phyloP scores from a whole-genome alignment of 2,329 filamentous ascomycete species.

The Phyllosticta citrichinensis region DNA sequence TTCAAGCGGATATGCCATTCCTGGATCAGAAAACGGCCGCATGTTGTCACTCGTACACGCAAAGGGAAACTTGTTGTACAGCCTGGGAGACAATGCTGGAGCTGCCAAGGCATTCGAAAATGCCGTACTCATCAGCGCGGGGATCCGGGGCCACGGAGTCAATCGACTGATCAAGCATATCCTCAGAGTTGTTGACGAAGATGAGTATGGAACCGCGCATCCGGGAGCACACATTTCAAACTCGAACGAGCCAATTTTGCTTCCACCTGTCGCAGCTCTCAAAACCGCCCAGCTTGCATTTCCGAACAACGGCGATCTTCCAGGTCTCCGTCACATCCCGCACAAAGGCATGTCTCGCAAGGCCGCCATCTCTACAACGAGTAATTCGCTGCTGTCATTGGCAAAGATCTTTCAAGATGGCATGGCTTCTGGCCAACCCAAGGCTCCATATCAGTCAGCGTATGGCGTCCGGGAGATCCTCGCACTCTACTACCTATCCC shows the following conservation, averaged over 20 bases:
- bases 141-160: conserved; percentile 56
- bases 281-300: conserved; percentile 79
- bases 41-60: conserved; percentile 91
- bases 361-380: conserved; percentile 83
- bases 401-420: conserved; percentile 98
- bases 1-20: conserved; percentile 74
- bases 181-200: conserved; percentile 51
- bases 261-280: conserved; percentile 75
- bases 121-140: conserved; percentile 79
- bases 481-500: conserved; percentile 86
- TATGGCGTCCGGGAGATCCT: conserved; percentile 85
- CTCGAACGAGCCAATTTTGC: conserved; percentile 55
- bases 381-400: conserved; percentile 86
- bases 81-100: conserved; percentile 66
- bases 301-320: conserved; percentile 61
- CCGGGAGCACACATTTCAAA: conserved; percentile 17
- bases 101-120: conserved; percentile 91
- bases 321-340: conserved; percentile 61
- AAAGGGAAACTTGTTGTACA: conserved; percentile 97
- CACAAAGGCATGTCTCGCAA: conserved; percentile 61
- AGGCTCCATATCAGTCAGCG: conserved; percentile 45
- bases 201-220: conserved; percentile 3
- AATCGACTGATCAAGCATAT: conserved; percentile 70
- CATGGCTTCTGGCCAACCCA: conserved; percentile 50
- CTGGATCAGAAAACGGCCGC: conserved; percentile 80